Conservation (phyloP, 2,329 filamentous ascomycete genomes). For the Lachnellula occidentalis region DNA sequence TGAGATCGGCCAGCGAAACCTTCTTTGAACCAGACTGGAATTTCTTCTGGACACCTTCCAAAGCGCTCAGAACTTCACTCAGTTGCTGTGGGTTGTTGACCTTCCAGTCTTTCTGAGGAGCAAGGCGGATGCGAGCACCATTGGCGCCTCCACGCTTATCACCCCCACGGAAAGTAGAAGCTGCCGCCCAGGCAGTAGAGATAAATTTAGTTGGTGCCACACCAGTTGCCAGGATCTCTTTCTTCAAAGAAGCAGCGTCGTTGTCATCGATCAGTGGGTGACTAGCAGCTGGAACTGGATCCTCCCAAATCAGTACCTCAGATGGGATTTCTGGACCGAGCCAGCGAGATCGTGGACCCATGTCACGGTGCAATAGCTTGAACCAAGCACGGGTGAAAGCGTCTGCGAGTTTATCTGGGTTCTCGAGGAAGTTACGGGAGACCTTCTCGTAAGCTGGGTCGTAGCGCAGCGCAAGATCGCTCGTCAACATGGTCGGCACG, state of each 20-base stretch:
- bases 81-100: constrained; percentile 59
- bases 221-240: constrained; percentile 58
- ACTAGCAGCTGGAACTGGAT: constrained; percentile 45
- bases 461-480: constrained; percentile 65
- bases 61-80: not conserved
- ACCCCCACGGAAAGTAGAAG: constrained; percentile 65
- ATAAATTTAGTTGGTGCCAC: constrained; percentile 57
- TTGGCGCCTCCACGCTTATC: constrained; percentile 84
- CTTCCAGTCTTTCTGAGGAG: constrained; percentile 65
- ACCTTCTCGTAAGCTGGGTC: constrained; percentile 74
- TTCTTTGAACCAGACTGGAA: constrained; percentile 41
- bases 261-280: constrained; percentile 41
- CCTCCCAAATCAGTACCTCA: constrained; percentile 51
- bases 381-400: constrained; percentile 70
- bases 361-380: constrained; percentile 57
- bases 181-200: constrained; percentile 61
- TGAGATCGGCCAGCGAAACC: constrained; percentile 53
- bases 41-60: constrained; percentile 41
- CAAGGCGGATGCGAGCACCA: constrained; percentile 60
- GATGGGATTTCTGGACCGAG: constrained; percentile 52
- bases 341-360: constrained; percentile 51
- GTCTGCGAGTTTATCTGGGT: constrained; percentile 64
- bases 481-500: constrained; percentile 71
- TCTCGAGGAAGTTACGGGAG: constrained; percentile 60
- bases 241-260: constrained; percentile 55